Percentiles rank a stretch among this genome's conserved stretches.
phyloP scores from a whole-genome alignment of 148 eudicot genomes.

The Rhododendron molle region DNA sequence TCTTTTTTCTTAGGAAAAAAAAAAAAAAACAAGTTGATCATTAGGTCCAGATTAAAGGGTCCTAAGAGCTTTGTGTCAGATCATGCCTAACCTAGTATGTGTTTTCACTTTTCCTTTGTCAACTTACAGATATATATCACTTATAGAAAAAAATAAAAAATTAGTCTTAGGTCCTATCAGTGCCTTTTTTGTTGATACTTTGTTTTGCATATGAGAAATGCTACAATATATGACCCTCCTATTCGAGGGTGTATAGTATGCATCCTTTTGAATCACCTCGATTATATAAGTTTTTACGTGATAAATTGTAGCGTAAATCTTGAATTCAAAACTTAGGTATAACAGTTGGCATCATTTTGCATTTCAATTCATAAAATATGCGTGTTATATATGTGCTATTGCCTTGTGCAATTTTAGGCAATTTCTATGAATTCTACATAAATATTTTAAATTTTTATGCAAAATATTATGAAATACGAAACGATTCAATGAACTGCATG shows the following conservation, averaged over 20 bases:
- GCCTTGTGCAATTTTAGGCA: background rate
- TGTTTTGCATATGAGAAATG: background rate
- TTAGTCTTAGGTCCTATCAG: too few relatives aligned
- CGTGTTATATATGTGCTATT: too few relatives aligned
- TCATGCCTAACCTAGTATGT: background rate
- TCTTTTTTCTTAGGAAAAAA: too few relatives aligned
- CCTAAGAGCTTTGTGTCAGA: constrained; percentile 14
- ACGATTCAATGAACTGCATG: background rate
- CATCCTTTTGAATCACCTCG: background rate
- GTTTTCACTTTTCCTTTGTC: background rate
- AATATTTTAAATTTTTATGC: background rate
- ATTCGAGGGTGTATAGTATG: background rate
- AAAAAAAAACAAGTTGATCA: background rate
- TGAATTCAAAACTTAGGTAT: background rate
- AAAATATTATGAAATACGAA: background rate
- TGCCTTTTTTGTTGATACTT: too few relatives aligned
- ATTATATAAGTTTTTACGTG: background rate
- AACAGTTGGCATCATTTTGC: background rate
- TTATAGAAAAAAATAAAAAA: too few relatives aligned
- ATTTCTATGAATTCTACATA: too few relatives aligned
- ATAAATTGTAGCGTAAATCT: background rate
- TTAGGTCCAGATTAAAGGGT: background rate
- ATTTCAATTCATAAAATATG: background rate
- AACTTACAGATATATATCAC: background rate
- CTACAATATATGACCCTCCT: background rate